Evolutionary conservation across 345 rosid species (phyloP).

Genomic region (Eucalyptus curtisii): DNA sequence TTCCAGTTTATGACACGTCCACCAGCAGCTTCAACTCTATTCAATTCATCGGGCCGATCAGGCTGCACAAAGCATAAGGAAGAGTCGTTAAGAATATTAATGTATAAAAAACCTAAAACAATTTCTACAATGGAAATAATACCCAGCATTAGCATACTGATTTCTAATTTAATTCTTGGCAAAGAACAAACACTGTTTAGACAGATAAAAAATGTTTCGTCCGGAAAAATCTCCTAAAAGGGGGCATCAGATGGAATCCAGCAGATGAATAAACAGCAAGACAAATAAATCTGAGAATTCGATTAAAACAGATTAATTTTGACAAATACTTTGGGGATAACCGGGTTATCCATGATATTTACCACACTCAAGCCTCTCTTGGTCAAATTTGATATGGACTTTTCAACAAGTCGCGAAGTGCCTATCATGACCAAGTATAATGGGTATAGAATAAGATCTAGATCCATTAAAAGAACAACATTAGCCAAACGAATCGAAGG

Average conservation of each 20-base stretch:
- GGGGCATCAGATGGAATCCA: neutral
- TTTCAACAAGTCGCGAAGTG: neutral
- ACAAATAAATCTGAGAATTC: neutral
- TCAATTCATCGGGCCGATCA: slow-evolving; percentile 41
- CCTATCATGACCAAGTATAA: neutral
- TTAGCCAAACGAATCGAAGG: neutral
- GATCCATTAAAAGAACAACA: neutral
- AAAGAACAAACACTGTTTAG: neutral
- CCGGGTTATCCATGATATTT: neutral
- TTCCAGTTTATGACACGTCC: slow-evolving; percentile 60
- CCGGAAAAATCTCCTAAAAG: neutral
- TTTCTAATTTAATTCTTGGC: neutral
- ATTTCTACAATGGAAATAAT: neutral
- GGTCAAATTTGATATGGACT: neutral
- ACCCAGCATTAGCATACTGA: neutral
- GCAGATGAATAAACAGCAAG: neutral
- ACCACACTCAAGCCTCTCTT: neutral
- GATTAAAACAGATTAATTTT: neutral
- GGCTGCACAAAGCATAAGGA: slow-evolving; percentile 18
- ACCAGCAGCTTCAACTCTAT: slow-evolving; percentile 49
- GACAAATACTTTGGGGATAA: neutral
- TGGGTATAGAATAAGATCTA: neutral
- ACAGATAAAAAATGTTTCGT: neutral
- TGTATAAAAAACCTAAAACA: neutral
- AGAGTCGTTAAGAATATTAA: neutral